Conservation (phyloP, 495 filamentous ascomycete genomes). For the Glonium stellatum region DNA sequence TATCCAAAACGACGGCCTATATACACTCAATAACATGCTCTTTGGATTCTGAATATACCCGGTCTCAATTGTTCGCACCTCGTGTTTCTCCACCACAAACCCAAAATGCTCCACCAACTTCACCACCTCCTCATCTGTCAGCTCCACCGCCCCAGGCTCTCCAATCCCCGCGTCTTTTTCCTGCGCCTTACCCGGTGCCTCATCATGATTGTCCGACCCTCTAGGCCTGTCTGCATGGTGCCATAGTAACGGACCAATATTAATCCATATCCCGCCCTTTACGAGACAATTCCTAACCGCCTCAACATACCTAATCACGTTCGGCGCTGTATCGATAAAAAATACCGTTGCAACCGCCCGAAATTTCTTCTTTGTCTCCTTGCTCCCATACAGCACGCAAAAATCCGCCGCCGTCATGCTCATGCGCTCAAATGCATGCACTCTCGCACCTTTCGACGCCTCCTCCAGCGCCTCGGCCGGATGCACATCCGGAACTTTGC, state of each 20-base stretch:
- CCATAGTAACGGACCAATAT: conserved; percentile 86
- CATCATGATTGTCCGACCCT: not conserved
- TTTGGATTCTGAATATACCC: conserved; percentile 80
- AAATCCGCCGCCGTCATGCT: conserved; percentile 84
- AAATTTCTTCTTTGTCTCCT: conserved; percentile 53
- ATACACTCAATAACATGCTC: conserved; percentile 80
- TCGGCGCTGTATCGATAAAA: conserved; percentile 95
- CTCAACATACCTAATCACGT: conserved; percentile 81
- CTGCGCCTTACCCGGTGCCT: not conserved
- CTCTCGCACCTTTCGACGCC: conserved; percentile 25
- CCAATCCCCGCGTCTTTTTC: conserved; percentile 48
- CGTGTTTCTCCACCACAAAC: conserved; percentile 53
- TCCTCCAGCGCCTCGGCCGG: conserved; percentile 49
- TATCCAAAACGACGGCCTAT: conserved; percentile 73
- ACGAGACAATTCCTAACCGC: conserved; percentile 71
- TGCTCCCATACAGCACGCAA: conserved; percentile 60
- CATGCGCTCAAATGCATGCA: conserved; percentile 53
- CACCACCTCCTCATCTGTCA: conserved; percentile 81
- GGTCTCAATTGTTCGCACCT: conserved; percentile 44
- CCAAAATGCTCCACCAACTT: conserved; percentile 66
- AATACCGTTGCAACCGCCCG: conserved; percentile 85
- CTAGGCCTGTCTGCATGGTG: conserved; percentile 39
- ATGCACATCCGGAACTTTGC: conserved; percentile 71
- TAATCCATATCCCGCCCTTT: conserved; percentile 74
- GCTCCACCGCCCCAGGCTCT: conserved; percentile 77